These are phyloP conservation scores for Spiromastix sp. DNA, from an alignment of 2,329 filamentous ascomycete species.

Conservation along the genomic window DNA sequence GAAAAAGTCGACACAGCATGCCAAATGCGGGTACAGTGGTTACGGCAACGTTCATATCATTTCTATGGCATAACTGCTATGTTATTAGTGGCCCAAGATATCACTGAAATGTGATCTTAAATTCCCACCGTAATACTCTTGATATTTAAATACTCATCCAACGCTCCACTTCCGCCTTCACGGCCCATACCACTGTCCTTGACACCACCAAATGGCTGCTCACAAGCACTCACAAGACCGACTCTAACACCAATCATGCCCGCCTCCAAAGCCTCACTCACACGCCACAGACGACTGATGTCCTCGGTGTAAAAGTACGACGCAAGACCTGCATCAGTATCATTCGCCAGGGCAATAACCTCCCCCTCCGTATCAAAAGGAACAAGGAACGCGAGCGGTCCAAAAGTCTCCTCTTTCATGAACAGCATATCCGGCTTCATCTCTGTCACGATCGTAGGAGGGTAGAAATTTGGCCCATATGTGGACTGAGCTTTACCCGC, in stretches of 20 bases:
- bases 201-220: conserved; percentile 6
- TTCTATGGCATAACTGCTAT: too few species aligned
- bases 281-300: conserved; percentile 48
- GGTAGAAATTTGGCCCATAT: conserved; percentile 7
- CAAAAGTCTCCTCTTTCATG: conserved; percentile 23
- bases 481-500: conserved; percentile 5
- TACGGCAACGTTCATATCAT: too few species aligned
- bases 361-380: conserved; percentile 22
- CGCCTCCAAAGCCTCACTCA: conserved; percentile 63
- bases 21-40: too few species aligned
- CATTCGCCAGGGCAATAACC: conserved; percentile 21
- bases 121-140: conserved; percentile 7
- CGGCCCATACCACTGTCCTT: conserved; percentile 8
- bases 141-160: conserved; percentile 6
- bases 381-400: conserved; percentile 15
- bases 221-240: conserved; percentile 5
- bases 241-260: conserved; percentile 63
- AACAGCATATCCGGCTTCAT: conserved; percentile 18
- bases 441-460: conserved; percentile 6
- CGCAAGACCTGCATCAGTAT: conserved; percentile 20
- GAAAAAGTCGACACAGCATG: too few species aligned
- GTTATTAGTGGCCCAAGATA: too few species aligned
- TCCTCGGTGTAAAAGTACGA: conserved; percentile 42
- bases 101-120: conserved; percentile 1
- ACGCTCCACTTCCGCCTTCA: conserved; percentile 3